These are phyloP conservation scores for Penicillium nordicum DNA, from an alignment of 2,329 filamentous ascomycete species.

Conservation along the genomic window DNA sequence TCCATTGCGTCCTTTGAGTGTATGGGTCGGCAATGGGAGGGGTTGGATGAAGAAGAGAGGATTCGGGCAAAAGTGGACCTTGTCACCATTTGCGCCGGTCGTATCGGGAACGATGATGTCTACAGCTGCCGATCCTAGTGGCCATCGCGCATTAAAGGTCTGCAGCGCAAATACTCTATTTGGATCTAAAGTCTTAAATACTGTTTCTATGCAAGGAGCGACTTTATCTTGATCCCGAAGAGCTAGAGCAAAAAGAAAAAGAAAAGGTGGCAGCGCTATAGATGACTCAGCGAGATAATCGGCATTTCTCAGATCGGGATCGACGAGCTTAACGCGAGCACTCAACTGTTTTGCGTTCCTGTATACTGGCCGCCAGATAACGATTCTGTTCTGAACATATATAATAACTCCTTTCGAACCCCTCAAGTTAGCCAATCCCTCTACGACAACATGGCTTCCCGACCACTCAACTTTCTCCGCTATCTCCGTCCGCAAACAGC, in stretches of 20 bases:
- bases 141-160: constrained; percentile 11
- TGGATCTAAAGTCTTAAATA: neutral
- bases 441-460: constrained; percentile 8
- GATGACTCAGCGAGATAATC: constrained; percentile 8
- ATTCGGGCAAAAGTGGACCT: constrained; percentile 24
- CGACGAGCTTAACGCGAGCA: neutral
- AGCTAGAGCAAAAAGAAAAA: neutral
- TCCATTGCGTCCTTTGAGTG: constrained; percentile 54
- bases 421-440: neutral
- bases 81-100: constrained; percentile 10
- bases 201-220: neutral
- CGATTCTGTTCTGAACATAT: neutral
- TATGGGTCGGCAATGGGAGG: constrained; percentile 15
- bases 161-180: neutral
- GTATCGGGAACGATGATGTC: constrained; percentile 21
- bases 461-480: constrained; percentile 10
- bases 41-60: constrained; percentile 19
- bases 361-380: neutral
- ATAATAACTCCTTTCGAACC: too few species aligned
- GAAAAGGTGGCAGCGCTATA: neutral
- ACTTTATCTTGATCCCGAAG: neutral
- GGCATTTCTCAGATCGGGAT: neutral
- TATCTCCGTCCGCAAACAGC: constrained; percentile 16
- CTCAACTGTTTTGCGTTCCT: neutral
- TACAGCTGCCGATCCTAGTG: constrained; percentile 16